Evolutionary conservation across 495 filamentous ascomycete genomes (phyloP).

Genomic region (Penicillium desertorum): DNA sequence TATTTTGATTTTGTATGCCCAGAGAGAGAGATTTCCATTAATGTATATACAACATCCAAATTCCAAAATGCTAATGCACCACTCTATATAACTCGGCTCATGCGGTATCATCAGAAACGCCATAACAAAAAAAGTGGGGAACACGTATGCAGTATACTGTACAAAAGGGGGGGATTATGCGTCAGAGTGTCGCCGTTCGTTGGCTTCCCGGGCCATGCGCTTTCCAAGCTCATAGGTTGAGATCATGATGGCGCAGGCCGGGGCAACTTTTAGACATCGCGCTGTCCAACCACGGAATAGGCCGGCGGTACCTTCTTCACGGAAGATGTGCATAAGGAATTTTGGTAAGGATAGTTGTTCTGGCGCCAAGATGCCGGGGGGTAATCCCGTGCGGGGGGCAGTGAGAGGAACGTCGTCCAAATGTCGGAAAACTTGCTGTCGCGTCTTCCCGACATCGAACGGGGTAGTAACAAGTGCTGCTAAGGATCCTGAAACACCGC

Average conservation of each 20-base stretch:
- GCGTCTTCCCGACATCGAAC: slow-evolving; percentile 96
- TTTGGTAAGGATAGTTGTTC: slow-evolving; percentile 73
- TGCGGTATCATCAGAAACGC: slow-evolving; percentile 34
- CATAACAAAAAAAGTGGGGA: slow-evolving; percentile 19
- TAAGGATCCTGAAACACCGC: slow-evolving; percentile 75
- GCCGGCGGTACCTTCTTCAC: slow-evolving; percentile 73
- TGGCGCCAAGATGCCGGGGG: slow-evolving; percentile 48
- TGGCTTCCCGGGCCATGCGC: slow-evolving; percentile 75
- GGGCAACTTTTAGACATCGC: slow-evolving; percentile 89
- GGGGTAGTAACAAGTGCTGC: slow-evolving; percentile 91
- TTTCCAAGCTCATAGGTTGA: slow-evolving; percentile 96
- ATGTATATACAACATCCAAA: slow-evolving; percentile 8
- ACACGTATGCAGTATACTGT: slow-evolving; percentile 32
- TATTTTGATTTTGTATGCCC: too few species aligned
- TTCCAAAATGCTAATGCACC: slow-evolving; percentile 18
- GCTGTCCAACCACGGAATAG: slow-evolving; percentile 90
- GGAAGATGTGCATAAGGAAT: slow-evolving; percentile 85
- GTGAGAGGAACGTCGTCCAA: slow-evolving; percentile 42
- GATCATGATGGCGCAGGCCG: slow-evolving; percentile 99
- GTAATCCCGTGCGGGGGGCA: slow-evolving; percentile 6
- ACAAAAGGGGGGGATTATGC: slow-evolving; percentile 16
- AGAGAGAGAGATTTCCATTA: slow-evolving; percentile 3
- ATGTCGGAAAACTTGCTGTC: slow-evolving; percentile 76
- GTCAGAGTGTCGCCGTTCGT: slow-evolving; percentile 57
- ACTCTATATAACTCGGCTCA: slow-evolving; percentile 32